Evolutionary conservation across 345 rosid genomes (phyloP).

Genomic region (Eucalyptus cloeziana): DNA sequence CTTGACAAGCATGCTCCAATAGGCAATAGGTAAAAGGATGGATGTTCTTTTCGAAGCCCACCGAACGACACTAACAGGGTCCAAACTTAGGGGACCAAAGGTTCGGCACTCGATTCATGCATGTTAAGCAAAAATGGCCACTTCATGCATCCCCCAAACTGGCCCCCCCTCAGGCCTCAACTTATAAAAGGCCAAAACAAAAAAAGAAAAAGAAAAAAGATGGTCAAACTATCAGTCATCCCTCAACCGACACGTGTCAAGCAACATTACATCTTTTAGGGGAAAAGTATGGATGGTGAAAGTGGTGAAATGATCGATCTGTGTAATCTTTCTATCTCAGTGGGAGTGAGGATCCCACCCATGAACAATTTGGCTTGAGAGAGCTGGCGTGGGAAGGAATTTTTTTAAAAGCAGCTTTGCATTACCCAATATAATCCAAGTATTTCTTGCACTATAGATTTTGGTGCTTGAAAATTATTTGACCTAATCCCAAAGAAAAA

Average conservation of each 20-base stretch:
- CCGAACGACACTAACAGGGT: neutral
- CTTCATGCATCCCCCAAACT: neutral
- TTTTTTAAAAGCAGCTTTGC: neutral
- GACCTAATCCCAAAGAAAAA: neutral
- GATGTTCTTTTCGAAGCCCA: neutral
- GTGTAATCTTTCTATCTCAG: neutral
- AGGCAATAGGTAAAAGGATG: neutral
- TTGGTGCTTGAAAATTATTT: neutral
- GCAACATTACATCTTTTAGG: neutral
- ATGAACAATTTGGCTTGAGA: neutral
- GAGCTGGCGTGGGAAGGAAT: neutral
- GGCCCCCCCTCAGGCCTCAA: neutral
- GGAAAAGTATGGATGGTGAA: neutral
- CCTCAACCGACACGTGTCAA: neutral
- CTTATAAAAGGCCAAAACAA: neutral
- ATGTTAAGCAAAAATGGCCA: neutral
- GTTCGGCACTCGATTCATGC: neutral
- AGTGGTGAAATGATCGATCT: neutral
- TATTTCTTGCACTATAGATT: neutral
- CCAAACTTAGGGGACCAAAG: neutral
- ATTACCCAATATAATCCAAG: neutral
- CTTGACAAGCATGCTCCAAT: neutral
- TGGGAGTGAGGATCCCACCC: neutral
- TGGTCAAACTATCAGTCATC: neutral
- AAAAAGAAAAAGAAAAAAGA: neutral